Evolutionary conservation across 2,329 filamentous ascomycete species (phyloP).

Genomic region (Pseudocercospora cruenta): DNA sequence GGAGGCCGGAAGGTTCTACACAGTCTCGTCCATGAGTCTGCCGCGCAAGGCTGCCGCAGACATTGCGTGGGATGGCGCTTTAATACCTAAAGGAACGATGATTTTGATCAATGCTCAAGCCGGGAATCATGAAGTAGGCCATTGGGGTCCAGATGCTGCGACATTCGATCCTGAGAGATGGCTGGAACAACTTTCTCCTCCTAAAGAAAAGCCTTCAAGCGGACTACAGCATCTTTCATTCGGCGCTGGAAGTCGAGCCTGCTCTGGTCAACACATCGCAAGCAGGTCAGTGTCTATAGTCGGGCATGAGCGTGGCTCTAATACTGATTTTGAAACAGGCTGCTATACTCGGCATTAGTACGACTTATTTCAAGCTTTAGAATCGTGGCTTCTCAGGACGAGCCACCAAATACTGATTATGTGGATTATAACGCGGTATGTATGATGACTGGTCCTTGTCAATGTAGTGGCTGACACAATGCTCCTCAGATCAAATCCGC

Average conservation of each 20-base stretch:
- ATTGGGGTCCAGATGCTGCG: slow-evolving; percentile 52
- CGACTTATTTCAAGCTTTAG: slow-evolving; percentile 55
- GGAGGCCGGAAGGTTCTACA: slow-evolving; percentile 59
- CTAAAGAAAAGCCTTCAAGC: slow-evolving; percentile 37
- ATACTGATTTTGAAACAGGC: slow-evolving; percentile 33
- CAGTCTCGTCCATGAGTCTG: slow-evolving; percentile 57
- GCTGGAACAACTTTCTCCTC: slow-evolving; percentile 45
- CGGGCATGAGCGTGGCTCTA: neutral
- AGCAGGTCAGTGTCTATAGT: slow-evolving; percentile 27
- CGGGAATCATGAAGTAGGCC: slow-evolving; percentile 56
- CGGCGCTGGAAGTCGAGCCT: slow-evolving; percentile 56
- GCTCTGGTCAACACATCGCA: slow-evolving; percentile 57
- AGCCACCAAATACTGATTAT: slow-evolving; percentile 64
- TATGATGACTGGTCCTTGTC: no score
- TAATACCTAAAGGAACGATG: slow-evolving; percentile 58
- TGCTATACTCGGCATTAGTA: slow-evolving; percentile 56
- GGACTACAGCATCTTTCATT: slow-evolving; percentile 54
- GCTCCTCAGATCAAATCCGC: slow-evolving; percentile 58
- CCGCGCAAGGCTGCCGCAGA: slow-evolving; percentile 56
- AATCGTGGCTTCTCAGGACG: slow-evolving; percentile 52
- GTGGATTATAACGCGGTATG: slow-evolving; percentile 58
- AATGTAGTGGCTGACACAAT: neutral
- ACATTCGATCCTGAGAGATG: slow-evolving; percentile 57
- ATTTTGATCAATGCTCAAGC: slow-evolving; percentile 60
- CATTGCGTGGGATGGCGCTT: slow-evolving; percentile 54